Evolutionary conservation across 352 stramenopile genomes (phyloP), one percentile per base, ranked within the genome.

Genomic region (Blastocystis hominis): DNA sequence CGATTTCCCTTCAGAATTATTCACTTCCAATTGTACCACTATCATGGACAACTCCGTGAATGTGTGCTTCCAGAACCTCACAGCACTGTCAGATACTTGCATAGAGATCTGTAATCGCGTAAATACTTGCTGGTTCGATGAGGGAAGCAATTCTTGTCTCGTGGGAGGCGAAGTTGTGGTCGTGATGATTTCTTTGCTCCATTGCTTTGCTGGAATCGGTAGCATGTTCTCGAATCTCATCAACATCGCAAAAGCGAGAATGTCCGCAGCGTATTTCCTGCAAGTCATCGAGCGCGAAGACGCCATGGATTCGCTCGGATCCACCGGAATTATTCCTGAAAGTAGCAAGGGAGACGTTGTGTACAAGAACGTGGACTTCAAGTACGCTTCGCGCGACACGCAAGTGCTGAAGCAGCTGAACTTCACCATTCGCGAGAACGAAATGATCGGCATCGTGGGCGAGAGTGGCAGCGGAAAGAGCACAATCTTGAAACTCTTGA

Each of bases 111-210:
- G 75, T 55, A 30, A n/a, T 44, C 7, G 17, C 15, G 53, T 86
- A 5, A 50, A 38, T n/a, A 24, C 17, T n/a, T 79, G 61, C 47
- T 79, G 59, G 78, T 76, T 77, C 42, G 61, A 86, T n/a, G 47
- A 54, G 15, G 20, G 13, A 2, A 47, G 47, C 5, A 76, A 6
- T 93, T 76, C 1, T 93, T 92, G 75, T 94, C 93, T 86, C 78
- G 93, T 75, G 91, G 92, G 34, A 92, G 63, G 92, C 17, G 89
- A 91, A 66, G 92, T 94, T 15, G 62, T 94, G 7, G 93, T 90
- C 0, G 89, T 95, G 44, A 94, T 94, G 54, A 94, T 93, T 77
- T 47, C 90, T 6, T 69, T 94, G 3, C 92, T 94, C 46, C 91
- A 93, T 89, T 91, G 91, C 6, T 91, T 92, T 10, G 93, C 94